Conservation (phyloP, 169 alveolate species). For the Plasmodium adleri region DNA sequence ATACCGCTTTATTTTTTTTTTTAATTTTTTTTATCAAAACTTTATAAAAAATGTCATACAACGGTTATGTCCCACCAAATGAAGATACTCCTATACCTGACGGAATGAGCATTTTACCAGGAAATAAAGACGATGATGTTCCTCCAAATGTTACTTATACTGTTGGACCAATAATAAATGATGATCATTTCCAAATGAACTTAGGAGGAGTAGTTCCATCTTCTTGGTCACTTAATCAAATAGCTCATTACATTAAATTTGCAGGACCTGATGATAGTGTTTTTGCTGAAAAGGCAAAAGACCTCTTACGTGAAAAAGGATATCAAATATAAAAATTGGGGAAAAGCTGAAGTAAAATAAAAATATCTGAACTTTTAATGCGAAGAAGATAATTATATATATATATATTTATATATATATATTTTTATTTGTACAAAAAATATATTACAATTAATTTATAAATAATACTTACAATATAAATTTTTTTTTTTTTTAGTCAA, state of each 20-base stretch:
- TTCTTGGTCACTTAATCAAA: constrained; percentile 65
- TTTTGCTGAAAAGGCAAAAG: constrained; percentile 65
- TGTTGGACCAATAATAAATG: constrained; percentile 61
- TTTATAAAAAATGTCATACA: constrained; percentile 24
- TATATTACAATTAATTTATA: too few relatives aligned
- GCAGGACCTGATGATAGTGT: constrained; percentile 68
- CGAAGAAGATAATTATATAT: background rate
- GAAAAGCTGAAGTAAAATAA: constrained; percentile 12
- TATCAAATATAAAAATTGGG: constrained; percentile 20
- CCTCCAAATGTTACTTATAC: constrained; percentile 44
- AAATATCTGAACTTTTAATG: background rate
- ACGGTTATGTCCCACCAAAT: constrained; percentile 69
- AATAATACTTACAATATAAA: too few relatives aligned
- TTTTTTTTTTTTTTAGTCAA: too few relatives aligned
- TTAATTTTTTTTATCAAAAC: constrained; percentile 16
- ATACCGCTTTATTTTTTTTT: too few relatives aligned
- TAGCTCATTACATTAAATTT: constrained; percentile 57
- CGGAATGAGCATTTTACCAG: constrained; percentile 57
- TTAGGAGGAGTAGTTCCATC: constrained; percentile 71
- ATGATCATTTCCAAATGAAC: constrained; percentile 62
- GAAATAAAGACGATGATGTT: constrained; percentile 23
- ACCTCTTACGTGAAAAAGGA: constrained; percentile 61
- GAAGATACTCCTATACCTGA: constrained; percentile 48
- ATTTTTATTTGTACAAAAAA: background rate
- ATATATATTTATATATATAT: constrained; percentile 3